Percentiles rank a stretch among this genome's conserved stretches.
Conservation (phyloP, 73 alveolate genomes). For the Stentor coeruleus region DNA sequence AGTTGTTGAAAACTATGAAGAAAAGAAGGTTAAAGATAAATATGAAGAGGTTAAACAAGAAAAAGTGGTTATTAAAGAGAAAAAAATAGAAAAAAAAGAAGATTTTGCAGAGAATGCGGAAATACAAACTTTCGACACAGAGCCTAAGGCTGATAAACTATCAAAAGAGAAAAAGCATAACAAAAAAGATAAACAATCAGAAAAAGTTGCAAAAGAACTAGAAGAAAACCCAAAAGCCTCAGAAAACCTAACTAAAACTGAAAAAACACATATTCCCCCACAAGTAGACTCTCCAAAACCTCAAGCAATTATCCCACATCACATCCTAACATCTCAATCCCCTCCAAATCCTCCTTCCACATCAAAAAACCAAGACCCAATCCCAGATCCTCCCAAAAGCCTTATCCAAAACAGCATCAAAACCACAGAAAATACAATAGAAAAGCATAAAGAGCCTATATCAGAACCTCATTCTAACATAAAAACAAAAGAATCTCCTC, state of each 20-base stretch:
- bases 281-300: neutral
- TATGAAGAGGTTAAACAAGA: neutral
- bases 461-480: too few relatives aligned
- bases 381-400: too few relatives aligned
- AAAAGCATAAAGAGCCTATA: too few relatives aligned
- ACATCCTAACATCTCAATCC: too few relatives aligned
- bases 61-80: neutral
- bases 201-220: neutral
- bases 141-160: neutral
- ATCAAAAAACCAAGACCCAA: too few relatives aligned
- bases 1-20: neutral
- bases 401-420: too few relatives aligned
- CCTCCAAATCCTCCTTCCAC: too few relatives aligned
- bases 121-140: too few relatives aligned
- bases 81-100: neutral
- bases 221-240: neutral
- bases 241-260: neutral
- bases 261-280: neutral
- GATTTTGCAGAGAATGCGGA: neutral
- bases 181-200: too few relatives aligned
- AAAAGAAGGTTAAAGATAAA: neutral
- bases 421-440: too few relatives aligned
- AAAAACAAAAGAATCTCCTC: too few relatives aligned
- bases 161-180: neutral
- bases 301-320: too few relatives aligned